Evolutionary conservation across 805 yeast genomes (phyloP), one percentile per base, ranked within the genome.

Genomic region (Wickerhamiella domercqiae): DNA sequence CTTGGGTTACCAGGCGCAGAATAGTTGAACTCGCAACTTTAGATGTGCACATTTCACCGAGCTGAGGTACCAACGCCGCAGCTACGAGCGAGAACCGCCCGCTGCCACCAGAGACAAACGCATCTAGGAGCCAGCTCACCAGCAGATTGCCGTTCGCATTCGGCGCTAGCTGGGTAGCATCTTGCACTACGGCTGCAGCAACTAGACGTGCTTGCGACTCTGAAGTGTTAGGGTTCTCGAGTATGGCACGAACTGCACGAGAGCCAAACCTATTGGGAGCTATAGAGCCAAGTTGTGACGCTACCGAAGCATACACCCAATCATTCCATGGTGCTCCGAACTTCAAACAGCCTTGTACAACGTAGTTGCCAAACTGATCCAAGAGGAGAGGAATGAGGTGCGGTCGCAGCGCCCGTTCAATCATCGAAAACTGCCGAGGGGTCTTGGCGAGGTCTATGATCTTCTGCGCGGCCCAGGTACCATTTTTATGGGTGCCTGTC

Each of bases 401-500:
- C 1, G 93, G 90, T 42, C 72, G 70, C 44, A 90, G 67, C 29
- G 83, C 71, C 19, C 70, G 63, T 6, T 77, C 74, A 32, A 90
- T 79, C 35, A 78, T 54, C 48, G 66, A 60, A 55, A 72, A 77
- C 49, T 75, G 81, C 35, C 71, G 67, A 32, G 67, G 73, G 35
- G 73, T 73, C 44, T 67, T 59, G 3, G 83, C 78, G 32, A 75
- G 75, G 46, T 75, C 78, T 48, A 90, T 84, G 57, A 90, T 77
- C 58, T 87, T 90, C 58, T 90, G 98, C 18, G 94, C 93, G 2
- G 96, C 97, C 98, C 98, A 90, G 4, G 98, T 90, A 44, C 98
- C 98, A 56, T 90, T 90, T 53, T 90, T 90, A 61, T 90, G 98
- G 39, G 83, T 77, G 49, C 96, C 90, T 66, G 87, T 78, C 48